Conservation (phyloP, 169 alveolate species). For the Plasmodium knowlesi region DNA sequence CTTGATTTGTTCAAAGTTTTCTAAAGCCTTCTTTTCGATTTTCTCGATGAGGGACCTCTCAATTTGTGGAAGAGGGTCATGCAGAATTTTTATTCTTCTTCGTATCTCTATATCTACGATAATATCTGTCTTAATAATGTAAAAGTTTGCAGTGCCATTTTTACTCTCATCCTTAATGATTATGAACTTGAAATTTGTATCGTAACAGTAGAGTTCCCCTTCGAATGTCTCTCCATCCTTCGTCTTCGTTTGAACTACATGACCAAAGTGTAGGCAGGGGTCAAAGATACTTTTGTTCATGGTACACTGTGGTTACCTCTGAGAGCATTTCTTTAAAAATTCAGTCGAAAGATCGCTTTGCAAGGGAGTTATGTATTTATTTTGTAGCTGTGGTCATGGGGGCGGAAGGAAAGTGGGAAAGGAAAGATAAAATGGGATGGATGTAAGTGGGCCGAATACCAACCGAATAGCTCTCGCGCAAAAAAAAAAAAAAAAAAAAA, state of each 20-base stretch:
- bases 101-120: conserved; percentile 42
- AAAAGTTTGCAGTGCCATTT: conserved; percentile 65
- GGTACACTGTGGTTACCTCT: background rate
- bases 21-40: conserved; percentile 47
- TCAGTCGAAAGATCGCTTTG: background rate
- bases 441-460: background rate
- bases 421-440: background rate
- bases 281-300: conserved; percentile 43
- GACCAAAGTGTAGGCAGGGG: conserved; percentile 59
- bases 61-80: conserved; percentile 18
- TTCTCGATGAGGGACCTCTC: conserved; percentile 38
- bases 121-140: conserved; percentile 16
- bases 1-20: conserved; percentile 22
- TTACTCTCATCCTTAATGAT: conserved; percentile 34
- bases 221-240: conserved; percentile 37
- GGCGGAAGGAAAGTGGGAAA: background rate
- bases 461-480: background rate
- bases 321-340: background rate
- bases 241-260: conserved; percentile 16
- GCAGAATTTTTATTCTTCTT: conserved; percentile 4
- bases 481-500: too few relatives aligned
- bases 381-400: background rate
- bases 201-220: conserved; percentile 70
- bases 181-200: conserved; percentile 4
- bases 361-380: background rate